Conservation (phyloP, 306 rosid species). For the Sicyos edulis region DNA sequence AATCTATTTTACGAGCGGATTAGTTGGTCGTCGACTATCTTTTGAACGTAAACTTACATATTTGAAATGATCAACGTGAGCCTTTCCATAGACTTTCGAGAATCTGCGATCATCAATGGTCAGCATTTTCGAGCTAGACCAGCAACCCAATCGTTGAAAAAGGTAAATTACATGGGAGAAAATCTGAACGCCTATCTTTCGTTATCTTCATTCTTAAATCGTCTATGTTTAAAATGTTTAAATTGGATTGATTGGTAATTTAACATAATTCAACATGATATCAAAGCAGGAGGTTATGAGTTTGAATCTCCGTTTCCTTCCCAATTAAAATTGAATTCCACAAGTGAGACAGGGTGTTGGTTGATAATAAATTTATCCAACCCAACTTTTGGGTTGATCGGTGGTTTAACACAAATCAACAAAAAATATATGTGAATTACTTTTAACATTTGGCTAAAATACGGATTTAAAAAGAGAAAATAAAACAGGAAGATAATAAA, state of each 20-base stretch:
- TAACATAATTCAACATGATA: too few relatives aligned
- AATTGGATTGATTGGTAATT: too few relatives aligned
- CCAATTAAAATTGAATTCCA: too few relatives aligned
- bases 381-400: too few relatives aligned
- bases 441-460: background rate
- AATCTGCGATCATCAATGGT: background rate
- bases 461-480: background rate
- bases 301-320: too few relatives aligned
- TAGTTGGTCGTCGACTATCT: background rate
- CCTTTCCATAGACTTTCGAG: slow-evolving; percentile 13
- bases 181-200: background rate
- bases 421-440: background rate
- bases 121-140: background rate
- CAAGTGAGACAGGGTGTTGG: too few relatives aligned
- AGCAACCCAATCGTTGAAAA: background rate
- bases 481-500: background rate
- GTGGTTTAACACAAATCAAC: too few relatives aligned
- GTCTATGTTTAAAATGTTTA: too few relatives aligned
- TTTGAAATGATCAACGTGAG: background rate
- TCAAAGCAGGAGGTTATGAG: too few relatives aligned
- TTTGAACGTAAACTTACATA: background rate
- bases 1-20: background rate
- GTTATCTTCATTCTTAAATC: background rate
- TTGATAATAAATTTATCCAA: too few relatives aligned
- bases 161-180: background rate